Evolutionary conservation across 2,329 filamentous ascomycete species (phyloP).

Genomic region (Calonectria hongkongensis): DNA sequence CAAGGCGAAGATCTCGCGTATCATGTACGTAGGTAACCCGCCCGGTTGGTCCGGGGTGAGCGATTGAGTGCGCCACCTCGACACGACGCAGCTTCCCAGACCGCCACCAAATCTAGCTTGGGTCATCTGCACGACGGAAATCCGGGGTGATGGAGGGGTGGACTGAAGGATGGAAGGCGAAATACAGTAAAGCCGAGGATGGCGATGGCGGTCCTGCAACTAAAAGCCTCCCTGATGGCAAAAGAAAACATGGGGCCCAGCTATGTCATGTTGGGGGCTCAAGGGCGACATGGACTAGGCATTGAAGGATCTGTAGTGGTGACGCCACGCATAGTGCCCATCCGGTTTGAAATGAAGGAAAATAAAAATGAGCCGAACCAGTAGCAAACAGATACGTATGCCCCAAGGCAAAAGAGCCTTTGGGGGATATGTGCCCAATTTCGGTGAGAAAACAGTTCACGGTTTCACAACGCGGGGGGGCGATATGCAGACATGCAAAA

Average conservation of each 20-base stretch:
- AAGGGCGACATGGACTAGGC: slow-evolving; percentile 39
- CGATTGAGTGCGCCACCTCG: slow-evolving; percentile 20
- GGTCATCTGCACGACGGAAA: slow-evolving; percentile 44
- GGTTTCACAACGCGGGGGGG: slow-evolving; percentile 36
- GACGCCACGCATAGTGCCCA: slow-evolving; percentile 34
- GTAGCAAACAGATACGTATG: slow-evolving; percentile 44
- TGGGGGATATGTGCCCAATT: slow-evolving; percentile 26
- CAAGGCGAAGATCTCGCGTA: slow-evolving; percentile 24
- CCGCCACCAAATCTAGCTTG: slow-evolving; percentile 42
- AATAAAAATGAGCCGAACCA: slow-evolving; percentile 27
- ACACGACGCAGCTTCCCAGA: slow-evolving; percentile 30
- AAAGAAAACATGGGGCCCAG: slow-evolving; percentile 32
- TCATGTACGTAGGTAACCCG: slow-evolving; percentile 33
- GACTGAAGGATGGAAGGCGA: slow-evolving; percentile 34
- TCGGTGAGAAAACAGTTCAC: slow-evolving; percentile 35
- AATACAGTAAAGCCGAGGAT: slow-evolving; percentile 40
- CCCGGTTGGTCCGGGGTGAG: slow-evolving; percentile 28
- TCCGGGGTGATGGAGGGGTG: slow-evolving; percentile 46
- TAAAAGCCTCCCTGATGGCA: slow-evolving; percentile 25
- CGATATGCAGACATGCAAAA: slow-evolving; percentile 35
- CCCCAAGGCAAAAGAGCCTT: neutral
- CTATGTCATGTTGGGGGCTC: slow-evolving; percentile 36
- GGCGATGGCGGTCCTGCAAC: slow-evolving; percentile 10
- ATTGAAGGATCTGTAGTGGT: neutral
- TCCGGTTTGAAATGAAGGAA: slow-evolving; percentile 10